Conservation (phyloP, 129 eudicot genomes). For the Flaveria brownii region DNA sequence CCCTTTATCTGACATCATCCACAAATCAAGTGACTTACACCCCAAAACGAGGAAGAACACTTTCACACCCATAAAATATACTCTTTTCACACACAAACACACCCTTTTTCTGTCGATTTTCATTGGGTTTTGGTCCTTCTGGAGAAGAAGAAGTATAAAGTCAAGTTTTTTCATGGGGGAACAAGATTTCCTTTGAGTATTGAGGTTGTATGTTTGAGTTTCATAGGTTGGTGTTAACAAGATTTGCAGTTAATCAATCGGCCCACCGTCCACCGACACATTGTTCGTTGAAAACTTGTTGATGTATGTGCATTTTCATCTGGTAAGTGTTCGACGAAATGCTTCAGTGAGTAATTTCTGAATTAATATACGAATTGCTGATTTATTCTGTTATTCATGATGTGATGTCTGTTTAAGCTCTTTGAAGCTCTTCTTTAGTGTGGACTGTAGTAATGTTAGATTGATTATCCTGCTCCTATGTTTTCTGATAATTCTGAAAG, state of each 20-base stretch:
- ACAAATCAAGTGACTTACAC: slow-evolving; percentile 17
- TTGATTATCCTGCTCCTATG: not conserved
- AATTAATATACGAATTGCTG: not conserved
- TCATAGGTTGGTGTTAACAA: not conserved
- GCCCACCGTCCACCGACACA: slow-evolving; percentile 39
- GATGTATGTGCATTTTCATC: not conserved
- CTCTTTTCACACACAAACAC: slow-evolving; percentile 26
- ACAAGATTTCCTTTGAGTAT: too few species aligned
- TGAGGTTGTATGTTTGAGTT: not conserved
- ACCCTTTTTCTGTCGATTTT: slow-evolving; percentile 19
- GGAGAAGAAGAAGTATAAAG: too few species aligned
- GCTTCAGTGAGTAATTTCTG: slow-evolving; percentile 15
- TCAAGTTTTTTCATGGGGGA: too few species aligned
- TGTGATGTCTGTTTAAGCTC: too few species aligned
- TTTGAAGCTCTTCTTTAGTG: too few species aligned
- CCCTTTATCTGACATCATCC: not conserved
- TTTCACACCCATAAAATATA: slow-evolving; percentile 26
- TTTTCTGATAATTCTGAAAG: not conserved
- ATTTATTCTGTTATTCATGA: not conserved
- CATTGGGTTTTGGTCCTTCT: not conserved
- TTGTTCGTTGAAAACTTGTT: not conserved
- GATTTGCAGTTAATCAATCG: not conserved
- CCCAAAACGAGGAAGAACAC: slow-evolving; percentile 25
- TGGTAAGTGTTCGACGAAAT: slow-evolving; percentile 21
- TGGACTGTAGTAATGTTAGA: not conserved